Percentiles rank a stretch among this genome's conserved stretches.
Evolutionary conservation across 129 eudicot species (phyloP).

Genomic region (Rutidosis leptorrhynchoides): DNA sequence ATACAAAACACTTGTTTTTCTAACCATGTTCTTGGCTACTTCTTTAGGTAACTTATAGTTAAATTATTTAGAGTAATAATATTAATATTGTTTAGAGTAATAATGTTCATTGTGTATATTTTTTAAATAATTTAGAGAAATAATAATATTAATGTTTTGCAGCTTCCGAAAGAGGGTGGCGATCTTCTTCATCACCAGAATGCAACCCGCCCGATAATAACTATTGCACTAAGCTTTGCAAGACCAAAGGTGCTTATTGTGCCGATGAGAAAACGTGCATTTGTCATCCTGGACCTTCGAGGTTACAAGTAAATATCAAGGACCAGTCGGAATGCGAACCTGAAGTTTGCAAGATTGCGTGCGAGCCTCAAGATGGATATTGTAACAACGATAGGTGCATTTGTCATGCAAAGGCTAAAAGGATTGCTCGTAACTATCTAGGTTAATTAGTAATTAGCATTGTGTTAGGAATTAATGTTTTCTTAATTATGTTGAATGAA

Average conservation of each 20-base stretch:
- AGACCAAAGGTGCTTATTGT: not conserved
- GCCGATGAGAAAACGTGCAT: not conserved
- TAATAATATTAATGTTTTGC: not conserved
- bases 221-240: not conserved
- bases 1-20: not conserved
- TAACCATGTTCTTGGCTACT: not conserved
- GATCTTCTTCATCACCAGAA: not conserved
- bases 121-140: not conserved
- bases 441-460: not conserved
- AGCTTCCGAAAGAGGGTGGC: not conserved
- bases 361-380: conserved; percentile 1
- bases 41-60: not conserved
- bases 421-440: not conserved
- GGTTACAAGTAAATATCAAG: not conserved
- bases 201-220: not conserved
- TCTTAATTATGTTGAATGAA: not conserved
- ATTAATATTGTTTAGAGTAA: not conserved
- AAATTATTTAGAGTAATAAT: not conserved
- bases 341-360: not conserved
- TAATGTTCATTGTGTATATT: too few relatives aligned
- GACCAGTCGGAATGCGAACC: not conserved
- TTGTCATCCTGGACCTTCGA: not conserved
- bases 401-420: not conserved
- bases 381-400: not conserved
- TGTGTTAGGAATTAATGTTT: not conserved